Evolutionary conservation across 345 rosid species (phyloP), one percentile per base, ranked within the genome.

Genomic region (Lepidium didymum): DNA sequence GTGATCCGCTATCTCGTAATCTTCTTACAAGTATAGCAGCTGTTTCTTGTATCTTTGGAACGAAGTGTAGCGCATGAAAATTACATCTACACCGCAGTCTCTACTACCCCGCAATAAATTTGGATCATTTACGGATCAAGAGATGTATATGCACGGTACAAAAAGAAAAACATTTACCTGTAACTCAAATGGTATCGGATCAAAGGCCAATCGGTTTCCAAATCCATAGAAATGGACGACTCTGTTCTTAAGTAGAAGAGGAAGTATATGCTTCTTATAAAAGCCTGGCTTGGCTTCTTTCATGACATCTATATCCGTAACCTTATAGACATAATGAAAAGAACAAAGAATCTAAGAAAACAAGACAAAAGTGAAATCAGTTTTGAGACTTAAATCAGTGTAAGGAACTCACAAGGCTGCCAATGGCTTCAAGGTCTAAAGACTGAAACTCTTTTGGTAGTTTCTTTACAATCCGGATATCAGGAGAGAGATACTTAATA

Each of bases 71-170:
- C 0, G 97, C 96, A 1, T 91, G 97, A 75, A 91, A 94, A 59
- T 94, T 94, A 75, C 97, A 94, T 85, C 96, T 89, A 83, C 99
- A 91, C 62, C 97, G 96, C 82, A 91, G 84, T 62, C 96, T 86
- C 99, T 91, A 89, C 85, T 82, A 68, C 82, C 75, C 80, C 69
- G 71, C 73, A 56, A 67, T 59, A 50, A 50, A 66, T 3, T 8
- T 62, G 12, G 58, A 53, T 68, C 31, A 73, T 4, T 27, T 67
- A 68, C n/a, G 1, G 1, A 38, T 35, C n/a, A 67, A 27, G 0
- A 74, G 13, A 33, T 12, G 11, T 14, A 52, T 45, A 44, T 8
- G 4, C 31, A 25, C 1, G 0, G 6, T 14, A 15, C 27, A 27
- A 31, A 35, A 52, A 36, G 9, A 25, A n/a, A 42, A 3, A 33